These are phyloP conservation scores for Podospora bellae-mahoneyi DNA, from an alignment of 495 filamentous ascomycete species.

Conservation along the genomic window DNA sequence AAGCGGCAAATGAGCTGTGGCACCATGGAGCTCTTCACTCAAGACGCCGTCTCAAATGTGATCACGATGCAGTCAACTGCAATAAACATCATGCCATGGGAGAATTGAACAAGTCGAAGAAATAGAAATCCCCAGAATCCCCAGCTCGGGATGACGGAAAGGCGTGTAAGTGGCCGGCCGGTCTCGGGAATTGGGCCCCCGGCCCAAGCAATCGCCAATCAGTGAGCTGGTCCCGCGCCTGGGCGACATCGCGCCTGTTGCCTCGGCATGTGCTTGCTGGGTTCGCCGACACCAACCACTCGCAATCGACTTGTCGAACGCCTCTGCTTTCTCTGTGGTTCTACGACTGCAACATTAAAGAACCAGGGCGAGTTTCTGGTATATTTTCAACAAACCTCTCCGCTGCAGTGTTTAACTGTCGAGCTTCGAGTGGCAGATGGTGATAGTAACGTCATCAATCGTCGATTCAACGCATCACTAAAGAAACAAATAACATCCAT, in stretches of 20 bases:
- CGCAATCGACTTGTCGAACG: neutral
- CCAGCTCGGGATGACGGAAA: neutral
- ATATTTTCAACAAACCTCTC: neutral
- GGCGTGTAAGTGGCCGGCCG: neutral
- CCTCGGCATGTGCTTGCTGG: constrained; percentile 5
- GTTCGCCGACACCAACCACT: neutral
- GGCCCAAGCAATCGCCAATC: neutral
- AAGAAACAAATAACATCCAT: neutral
- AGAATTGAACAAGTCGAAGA: neutral
- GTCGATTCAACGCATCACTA: neutral
- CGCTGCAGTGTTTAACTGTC: neutral
- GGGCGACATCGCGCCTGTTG: neutral
- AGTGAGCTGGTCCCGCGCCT: neutral
- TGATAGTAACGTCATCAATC: neutral
- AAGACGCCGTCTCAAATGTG: neutral
- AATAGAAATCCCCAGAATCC: neutral
- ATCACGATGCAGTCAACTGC: neutral
- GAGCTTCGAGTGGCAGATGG: neutral
- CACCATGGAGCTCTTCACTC: no score
- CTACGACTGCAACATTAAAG: neutral
- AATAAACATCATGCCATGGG: neutral
- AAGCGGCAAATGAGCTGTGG: no score
- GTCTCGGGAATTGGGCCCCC: neutral
- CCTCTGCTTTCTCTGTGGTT: constrained; percentile 1
- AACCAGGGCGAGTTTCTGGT: neutral